phyloP scores from a whole-genome alignment of 306 rosid genomes.

The Styphnolobium japonicum region DNA sequence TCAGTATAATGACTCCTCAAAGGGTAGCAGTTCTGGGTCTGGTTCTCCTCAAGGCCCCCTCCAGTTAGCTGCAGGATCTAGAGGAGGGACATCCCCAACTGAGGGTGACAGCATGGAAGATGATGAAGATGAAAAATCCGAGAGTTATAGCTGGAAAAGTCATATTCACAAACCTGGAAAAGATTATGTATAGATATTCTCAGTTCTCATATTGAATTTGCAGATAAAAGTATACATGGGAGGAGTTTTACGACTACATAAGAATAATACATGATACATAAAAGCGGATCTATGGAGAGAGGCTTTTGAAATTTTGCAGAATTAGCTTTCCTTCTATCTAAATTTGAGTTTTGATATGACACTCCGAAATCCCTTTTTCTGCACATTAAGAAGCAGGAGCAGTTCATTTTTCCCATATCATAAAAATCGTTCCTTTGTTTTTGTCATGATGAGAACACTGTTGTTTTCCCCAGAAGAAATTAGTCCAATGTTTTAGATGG shows the following conservation, averaged over 20 bases:
- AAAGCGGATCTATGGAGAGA: slow-evolving; percentile 47
- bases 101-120: slow-evolving; percentile 71
- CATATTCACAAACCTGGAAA: slow-evolving; percentile 49
- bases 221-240: slow-evolving; percentile 67
- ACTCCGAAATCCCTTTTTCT: slow-evolving; percentile 35
- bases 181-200: slow-evolving; percentile 69
- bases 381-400: slow-evolving; percentile 11
- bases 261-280: slow-evolving; percentile 50
- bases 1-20: slow-evolving; percentile 70
- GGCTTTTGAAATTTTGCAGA: slow-evolving; percentile 62
- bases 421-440: slow-evolving; percentile 32
- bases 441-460: not conserved
- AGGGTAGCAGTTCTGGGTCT: slow-evolving; percentile 70
- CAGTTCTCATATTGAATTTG: slow-evolving; percentile 80
- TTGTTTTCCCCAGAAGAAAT: slow-evolving; percentile 15
- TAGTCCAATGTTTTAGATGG: slow-evolving; percentile 15
- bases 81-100: slow-evolving; percentile 59
- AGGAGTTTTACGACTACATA: slow-evolving; percentile 52
- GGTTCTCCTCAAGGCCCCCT: slow-evolving; percentile 98
- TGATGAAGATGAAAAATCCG: slow-evolving; percentile 79
- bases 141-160: slow-evolving; percentile 76
- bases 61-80: slow-evolving; percentile 57
- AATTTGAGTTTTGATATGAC: slow-evolving; percentile 38
- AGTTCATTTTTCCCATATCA: slow-evolving; percentile 26
- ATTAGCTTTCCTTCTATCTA: slow-evolving; percentile 40